Evolutionary conservation across 257 asterid species (phyloP).

Genomic region (Scutellaria baicalensis): DNA sequence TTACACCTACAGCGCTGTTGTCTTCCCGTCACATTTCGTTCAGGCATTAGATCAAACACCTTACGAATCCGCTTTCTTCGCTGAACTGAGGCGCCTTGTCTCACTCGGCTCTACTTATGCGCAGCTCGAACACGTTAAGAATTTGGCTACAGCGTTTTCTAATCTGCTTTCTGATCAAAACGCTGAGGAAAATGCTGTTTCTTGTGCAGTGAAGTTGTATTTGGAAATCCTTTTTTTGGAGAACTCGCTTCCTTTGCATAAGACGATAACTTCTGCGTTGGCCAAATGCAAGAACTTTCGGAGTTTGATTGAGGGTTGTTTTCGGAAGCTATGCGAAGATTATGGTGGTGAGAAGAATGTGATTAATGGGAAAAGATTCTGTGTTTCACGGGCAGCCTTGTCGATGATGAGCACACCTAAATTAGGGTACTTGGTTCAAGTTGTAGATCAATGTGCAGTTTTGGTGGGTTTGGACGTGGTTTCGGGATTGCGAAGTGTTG

Average conservation of each 20-base stretch:
- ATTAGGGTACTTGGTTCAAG: conserved; percentile 69
- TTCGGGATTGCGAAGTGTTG: conserved; percentile 51
- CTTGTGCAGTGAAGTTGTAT: conserved; percentile 48
- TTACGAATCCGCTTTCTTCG: conserved; percentile 31
- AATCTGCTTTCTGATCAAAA: conserved; percentile 39
- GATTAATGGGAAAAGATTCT: conserved; percentile 57
- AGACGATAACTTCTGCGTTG: conserved; percentile 65
- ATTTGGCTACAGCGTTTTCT: conserved; percentile 50
- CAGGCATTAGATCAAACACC: conserved; percentile 60
- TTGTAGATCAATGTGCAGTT: conserved; percentile 69
- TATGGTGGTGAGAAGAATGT: conserved; percentile 47
- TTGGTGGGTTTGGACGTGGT: conserved; percentile 74
- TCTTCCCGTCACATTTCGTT: conserved; percentile 55
- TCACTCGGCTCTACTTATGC: conserved; percentile 78
- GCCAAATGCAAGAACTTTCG: conserved; percentile 53
- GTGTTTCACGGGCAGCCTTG: conserved; percentile 81
- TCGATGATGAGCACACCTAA: conserved; percentile 91
- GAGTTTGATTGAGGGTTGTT: conserved; percentile 39
- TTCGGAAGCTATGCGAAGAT: conserved; percentile 59
- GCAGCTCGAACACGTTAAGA: conserved; percentile 76
- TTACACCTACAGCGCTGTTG: conserved; percentile 70
- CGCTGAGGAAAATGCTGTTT: conserved; percentile 30
- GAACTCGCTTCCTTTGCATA: conserved; percentile 76
- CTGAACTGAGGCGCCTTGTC: conserved; percentile 46
- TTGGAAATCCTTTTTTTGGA: conserved; percentile 74